Percentiles rank a stretch among this genome's conserved stretches.
These are phyloP conservation scores for Didymella pinodella DNA, from an alignment of 2,329 filamentous ascomycete species.

Conservation along the genomic window DNA sequence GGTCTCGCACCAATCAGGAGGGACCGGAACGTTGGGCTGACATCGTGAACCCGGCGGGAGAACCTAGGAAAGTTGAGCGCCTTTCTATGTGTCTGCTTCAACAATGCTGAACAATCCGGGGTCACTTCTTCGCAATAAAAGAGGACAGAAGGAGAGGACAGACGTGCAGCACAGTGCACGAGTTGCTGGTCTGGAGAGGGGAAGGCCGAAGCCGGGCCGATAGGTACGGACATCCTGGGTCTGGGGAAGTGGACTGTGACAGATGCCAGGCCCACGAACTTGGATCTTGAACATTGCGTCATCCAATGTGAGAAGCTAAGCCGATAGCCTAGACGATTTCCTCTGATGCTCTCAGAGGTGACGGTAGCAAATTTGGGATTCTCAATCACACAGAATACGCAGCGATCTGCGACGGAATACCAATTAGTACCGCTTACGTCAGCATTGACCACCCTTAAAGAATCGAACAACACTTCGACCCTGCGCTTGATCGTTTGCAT, in stretches of 20 bases:
- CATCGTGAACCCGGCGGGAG: neutral
- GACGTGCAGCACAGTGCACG: neutral
- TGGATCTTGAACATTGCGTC: neutral
- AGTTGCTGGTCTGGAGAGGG: neutral
- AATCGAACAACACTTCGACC: too few relatives aligned
- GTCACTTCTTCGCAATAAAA: neutral
- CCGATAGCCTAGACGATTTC: too few relatives aligned
- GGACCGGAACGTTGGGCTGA: constrained; percentile 1
- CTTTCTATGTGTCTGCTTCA: neutral
- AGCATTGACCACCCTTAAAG: too few relatives aligned
- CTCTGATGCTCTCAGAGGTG: too few relatives aligned
- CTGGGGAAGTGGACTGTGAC: constrained; percentile 15
- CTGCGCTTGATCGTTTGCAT: too few relatives aligned
- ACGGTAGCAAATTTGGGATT: too few relatives aligned
- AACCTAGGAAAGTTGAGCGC: neutral
- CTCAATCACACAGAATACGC: too few relatives aligned
- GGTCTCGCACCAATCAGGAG: constrained; percentile 1
- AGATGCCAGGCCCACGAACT: neutral
- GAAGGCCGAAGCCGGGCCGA: constrained; percentile 13
- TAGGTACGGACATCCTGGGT: neutral
- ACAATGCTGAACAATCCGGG: neutral
- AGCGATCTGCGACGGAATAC: too few relatives aligned
- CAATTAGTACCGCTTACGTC: too few relatives aligned
- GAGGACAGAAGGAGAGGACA: neutral
- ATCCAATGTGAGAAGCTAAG: neutral